Evolutionary conservation across 2,329 filamentous ascomycete species (phyloP).

Genomic region (Fusarium pininemorale): DNA sequence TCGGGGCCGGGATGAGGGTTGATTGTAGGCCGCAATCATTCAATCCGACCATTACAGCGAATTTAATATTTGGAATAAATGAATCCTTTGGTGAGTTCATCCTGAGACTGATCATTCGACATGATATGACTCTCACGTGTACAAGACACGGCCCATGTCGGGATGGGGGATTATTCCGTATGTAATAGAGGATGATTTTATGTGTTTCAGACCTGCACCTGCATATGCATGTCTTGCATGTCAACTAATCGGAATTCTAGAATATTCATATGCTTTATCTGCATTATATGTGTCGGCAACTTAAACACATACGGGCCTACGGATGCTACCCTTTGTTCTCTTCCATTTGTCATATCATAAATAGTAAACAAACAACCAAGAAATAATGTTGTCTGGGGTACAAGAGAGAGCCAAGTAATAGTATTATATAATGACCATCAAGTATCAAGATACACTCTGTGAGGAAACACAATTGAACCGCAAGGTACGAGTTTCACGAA

Average conservation of each 20-base stretch:
- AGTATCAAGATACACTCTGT: neutral
- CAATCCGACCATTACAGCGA: no score
- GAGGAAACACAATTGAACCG: neutral
- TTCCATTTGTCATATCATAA: neutral
- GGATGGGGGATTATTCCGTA: neutral
- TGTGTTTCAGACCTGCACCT: slow-evolving; percentile 22
- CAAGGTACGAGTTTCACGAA: neutral
- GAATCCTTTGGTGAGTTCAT: accelerated
- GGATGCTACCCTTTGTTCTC: neutral
- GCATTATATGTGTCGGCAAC: neutral
- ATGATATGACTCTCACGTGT: neutral
- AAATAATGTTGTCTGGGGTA: neutral
- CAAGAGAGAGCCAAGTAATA: neutral
- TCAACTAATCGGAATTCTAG: neutral
- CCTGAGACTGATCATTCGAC: neutral
- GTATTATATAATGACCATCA: neutral
- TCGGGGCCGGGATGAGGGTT: slow-evolving; percentile 5
- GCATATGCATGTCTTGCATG: slow-evolving; percentile 28
- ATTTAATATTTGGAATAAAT: no score
- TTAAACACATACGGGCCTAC: neutral
- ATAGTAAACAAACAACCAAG: neutral
- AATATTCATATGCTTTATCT: neutral
- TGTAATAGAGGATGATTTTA: slow-evolving; percentile 12
- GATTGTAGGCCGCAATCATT: neutral
- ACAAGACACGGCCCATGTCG: neutral